Evolutionary conservation across 2,329 filamentous ascomycete genomes (phyloP).

Genomic region (Fusarium longipes): DNA sequence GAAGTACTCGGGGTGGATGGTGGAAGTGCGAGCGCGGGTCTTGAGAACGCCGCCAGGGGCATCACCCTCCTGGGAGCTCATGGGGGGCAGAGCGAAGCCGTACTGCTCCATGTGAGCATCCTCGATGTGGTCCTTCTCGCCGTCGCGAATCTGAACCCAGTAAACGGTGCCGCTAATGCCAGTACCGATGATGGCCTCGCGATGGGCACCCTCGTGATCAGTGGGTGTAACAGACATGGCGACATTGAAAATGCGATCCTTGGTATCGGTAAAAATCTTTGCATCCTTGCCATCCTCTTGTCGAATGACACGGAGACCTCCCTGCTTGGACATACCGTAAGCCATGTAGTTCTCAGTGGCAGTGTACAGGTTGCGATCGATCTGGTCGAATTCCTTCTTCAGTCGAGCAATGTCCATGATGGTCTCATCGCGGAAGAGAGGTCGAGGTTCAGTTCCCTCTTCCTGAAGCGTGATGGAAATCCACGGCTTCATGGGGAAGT

Average conservation of each 20-base stretch:
- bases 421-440: slow-evolving; percentile 78
- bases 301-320: slow-evolving; percentile 90
- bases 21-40: slow-evolving; percentile 91
- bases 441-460: slow-evolving; percentile 64
- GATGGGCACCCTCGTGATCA: slow-evolving; percentile 66
- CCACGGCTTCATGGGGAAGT: slow-evolving; percentile 97
- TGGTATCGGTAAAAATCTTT: slow-evolving; percentile 89
- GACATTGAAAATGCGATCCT: slow-evolving; percentile 95
- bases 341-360: slow-evolving; percentile 92
- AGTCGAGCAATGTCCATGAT: slow-evolving; percentile 93
- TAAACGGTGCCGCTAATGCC: slow-evolving; percentile 97
- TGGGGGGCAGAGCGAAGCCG: slow-evolving; percentile 89
- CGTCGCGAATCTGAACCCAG: slow-evolving; percentile 85
- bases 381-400: slow-evolving; percentile 98
- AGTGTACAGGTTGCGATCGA: slow-evolving; percentile 91
- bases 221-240: slow-evolving; percentile 77
- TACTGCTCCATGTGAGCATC: slow-evolving; percentile 83
- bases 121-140: slow-evolving; percentile 82
- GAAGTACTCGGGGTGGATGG: slow-evolving; percentile 90
- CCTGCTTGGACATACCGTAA: slow-evolving; percentile 93
- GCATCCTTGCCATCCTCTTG: slow-evolving; percentile 93
- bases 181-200: slow-evolving; percentile 89
- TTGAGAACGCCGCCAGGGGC: slow-evolving; percentile 92
- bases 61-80: slow-evolving; percentile 87
- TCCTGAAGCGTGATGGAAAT: slow-evolving; percentile 84